Conservation (phyloP, 2,329 filamentous ascomycete genomes). For the Geoglossum cookeanum region DNA sequence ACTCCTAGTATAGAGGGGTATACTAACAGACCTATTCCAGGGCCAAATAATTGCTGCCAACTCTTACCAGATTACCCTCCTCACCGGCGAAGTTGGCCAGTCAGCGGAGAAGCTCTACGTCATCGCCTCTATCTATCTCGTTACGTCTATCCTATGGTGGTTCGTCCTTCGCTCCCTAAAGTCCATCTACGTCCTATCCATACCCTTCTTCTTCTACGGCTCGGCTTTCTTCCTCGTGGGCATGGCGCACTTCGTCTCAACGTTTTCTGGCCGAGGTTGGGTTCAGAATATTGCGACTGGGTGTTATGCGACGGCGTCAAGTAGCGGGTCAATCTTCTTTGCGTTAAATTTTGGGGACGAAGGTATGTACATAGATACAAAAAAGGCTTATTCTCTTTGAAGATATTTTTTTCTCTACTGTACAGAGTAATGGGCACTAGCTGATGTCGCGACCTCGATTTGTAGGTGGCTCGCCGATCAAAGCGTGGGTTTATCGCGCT, state of each 20-base stretch:
- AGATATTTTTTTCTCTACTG: neutral
- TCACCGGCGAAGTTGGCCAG: slow-evolving; percentile 39
- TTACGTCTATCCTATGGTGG: slow-evolving; percentile 43
- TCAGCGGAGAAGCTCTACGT: slow-evolving; percentile 39
- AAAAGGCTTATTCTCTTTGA: too few species aligned
- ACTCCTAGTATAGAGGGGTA: slow-evolving; percentile 30
- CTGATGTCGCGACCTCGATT: slow-evolving; percentile 7
- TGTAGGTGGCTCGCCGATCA: slow-evolving; percentile 33
- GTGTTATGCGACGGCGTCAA: slow-evolving; percentile 41
- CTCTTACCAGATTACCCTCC: slow-evolving; percentile 48
- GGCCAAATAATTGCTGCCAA: slow-evolving; percentile 46
- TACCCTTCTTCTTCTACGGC: slow-evolving; percentile 44
- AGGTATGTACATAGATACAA: too few species aligned
- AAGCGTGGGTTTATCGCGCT: slow-evolving; percentile 45
- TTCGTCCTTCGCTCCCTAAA: slow-evolving; percentile 37
- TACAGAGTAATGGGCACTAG: neutral
- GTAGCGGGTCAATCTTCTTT: slow-evolving; percentile 45
- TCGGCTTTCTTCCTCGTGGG: slow-evolving; percentile 43
- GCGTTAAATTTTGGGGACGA: slow-evolving; percentile 48
- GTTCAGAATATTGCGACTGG: slow-evolving; percentile 42
- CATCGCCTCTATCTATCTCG: slow-evolving; percentile 39
- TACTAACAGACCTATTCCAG: slow-evolving; percentile 28
- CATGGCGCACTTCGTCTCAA: slow-evolving; percentile 34
- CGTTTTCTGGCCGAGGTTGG: slow-evolving; percentile 26
- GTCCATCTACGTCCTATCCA: slow-evolving; percentile 35